Conservation (phyloP, 2,329 filamentous ascomycete species). For the Cladophialophora yegresii region DNA sequence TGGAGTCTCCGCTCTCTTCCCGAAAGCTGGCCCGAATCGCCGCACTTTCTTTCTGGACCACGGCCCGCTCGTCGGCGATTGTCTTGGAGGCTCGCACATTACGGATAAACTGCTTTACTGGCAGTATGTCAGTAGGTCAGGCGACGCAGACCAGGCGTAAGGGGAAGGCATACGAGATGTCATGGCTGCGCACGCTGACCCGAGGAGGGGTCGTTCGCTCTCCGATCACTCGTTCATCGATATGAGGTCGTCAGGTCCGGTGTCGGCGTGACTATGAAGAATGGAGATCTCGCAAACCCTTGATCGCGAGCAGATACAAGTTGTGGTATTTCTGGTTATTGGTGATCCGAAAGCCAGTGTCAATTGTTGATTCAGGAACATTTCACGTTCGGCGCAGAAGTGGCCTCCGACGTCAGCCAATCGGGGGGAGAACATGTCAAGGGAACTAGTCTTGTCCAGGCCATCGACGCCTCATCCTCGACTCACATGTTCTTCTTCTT, state of each 20-base stretch:
- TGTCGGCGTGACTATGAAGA: neutral
- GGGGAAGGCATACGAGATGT: conserved; percentile 30
- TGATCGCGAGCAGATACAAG: neutral
- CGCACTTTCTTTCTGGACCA: conserved; percentile 98
- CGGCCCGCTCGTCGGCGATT: conserved; percentile 95
- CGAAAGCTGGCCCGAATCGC: conserved; percentile 96
- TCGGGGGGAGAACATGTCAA: conserved; percentile 1
- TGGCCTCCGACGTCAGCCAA: conserved; percentile 12
- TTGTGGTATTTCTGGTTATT: neutral
- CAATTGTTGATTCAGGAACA: neutral
- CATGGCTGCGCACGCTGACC: conserved; percentile 31
- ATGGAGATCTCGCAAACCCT: neutral
- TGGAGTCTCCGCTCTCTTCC: conserved; percentile 91
- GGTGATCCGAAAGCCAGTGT: neutral
- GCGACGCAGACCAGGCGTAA: neutral
- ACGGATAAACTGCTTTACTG: conserved; percentile 99
- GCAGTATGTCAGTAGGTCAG: conserved; percentile 21
- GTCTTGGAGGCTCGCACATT: conserved; percentile 98
- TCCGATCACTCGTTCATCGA: conserved; percentile 33
- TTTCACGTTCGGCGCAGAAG: conserved; percentile 8
- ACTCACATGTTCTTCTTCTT: neutral
- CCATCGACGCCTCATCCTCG: neutral
- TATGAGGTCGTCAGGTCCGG: neutral
- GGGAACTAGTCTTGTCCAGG: neutral
- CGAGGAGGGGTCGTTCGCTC: conserved; percentile 23